Evolutionary conservation across 495 filamentous ascomycete species (phyloP).

Genomic region (Arthonia radiata): DNA sequence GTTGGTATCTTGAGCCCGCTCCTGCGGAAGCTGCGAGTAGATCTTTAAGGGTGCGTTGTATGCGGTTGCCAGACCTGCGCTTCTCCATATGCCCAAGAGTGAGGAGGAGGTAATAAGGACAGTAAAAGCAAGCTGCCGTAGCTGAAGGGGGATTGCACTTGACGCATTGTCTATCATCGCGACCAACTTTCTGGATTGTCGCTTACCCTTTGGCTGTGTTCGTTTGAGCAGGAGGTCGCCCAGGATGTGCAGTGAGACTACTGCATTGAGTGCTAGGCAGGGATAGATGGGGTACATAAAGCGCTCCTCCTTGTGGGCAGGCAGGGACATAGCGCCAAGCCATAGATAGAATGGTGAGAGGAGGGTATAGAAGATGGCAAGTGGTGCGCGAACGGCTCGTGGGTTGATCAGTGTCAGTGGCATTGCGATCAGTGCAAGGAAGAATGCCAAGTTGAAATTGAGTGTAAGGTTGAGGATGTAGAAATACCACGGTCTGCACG

Average conservation of each 20-base stretch:
- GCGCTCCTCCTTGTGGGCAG: constrained; percentile 93
- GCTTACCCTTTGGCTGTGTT: too few relatives aligned
- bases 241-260: constrained; percentile 59
- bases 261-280: constrained; percentile 73
- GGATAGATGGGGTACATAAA: constrained; percentile 98
- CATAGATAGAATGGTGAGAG: constrained; percentile 79
- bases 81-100: constrained; percentile 40
- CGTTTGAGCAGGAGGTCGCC: constrained; percentile 27
- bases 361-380: constrained; percentile 39
- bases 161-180: too few relatives aligned
- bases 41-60: constrained; percentile 70
- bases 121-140: constrained; percentile 39
- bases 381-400: too few relatives aligned
- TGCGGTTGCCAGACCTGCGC: constrained; percentile 54
- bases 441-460: constrained; percentile 90
- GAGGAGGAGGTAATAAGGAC: constrained; percentile 29
- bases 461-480: constrained; percentile 77
- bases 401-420: constrained; percentile 36
- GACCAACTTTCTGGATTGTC: too few relatives aligned
- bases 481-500: constrained; percentile 95
- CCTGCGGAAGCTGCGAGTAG: constrained; percentile 30
- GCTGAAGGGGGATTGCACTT: constrained; percentile 41
- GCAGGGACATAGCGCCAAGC: constrained; percentile 71
- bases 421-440: constrained; percentile 49
- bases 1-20: constrained; percentile 14